Percentiles rank a stretch among this genome's conserved stretches.
Conservation (phyloP, 129 eudicot genomes). For the Artemisia tridentata region DNA sequence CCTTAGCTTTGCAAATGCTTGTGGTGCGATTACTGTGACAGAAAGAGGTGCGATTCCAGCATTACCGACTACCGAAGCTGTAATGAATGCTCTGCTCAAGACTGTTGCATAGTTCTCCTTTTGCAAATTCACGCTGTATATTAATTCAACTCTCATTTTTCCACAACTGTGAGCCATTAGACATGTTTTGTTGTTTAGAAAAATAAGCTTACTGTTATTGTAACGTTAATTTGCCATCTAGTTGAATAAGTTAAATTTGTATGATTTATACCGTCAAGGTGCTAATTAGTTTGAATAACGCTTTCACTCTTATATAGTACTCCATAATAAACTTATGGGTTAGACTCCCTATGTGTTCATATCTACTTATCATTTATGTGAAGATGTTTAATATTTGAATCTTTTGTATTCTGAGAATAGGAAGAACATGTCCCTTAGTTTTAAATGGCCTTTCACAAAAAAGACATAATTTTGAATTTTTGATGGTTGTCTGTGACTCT, state of each 20-base stretch:
- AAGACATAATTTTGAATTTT: not conserved
- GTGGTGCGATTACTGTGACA: constrained; percentile 90
- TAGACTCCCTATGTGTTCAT: not conserved
- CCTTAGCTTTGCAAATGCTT: constrained; percentile 84
- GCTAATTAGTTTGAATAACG: not conserved
- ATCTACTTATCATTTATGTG: too few relatives aligned
- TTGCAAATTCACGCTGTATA: constrained; percentile 22
- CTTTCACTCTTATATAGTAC: not conserved
- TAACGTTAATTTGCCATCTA: constrained; percentile 11
- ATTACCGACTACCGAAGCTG: constrained; percentile 74
- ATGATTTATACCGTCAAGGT: constrained; percentile 9
- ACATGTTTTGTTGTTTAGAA: constrained; percentile 1
- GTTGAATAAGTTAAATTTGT: not conserved
- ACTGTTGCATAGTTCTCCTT: constrained; percentile 47
- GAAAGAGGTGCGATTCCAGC: constrained; percentile 99
- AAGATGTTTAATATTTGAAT: too few relatives aligned
- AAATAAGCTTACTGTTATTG: constrained; percentile 13
- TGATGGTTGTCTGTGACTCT: constrained; percentile 2
- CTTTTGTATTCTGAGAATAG: too few relatives aligned
- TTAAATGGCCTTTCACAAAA: too few relatives aligned
- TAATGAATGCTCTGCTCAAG: constrained; percentile 58
- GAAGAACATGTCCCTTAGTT: too few relatives aligned
- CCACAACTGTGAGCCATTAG: constrained; percentile 5
- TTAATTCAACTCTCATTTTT: constrained; percentile 16
- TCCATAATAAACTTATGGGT: constrained; percentile 3